phyloP scores from a whole-genome alignment of 768 basidiomycete species.

The Rhodotorula paludigena region DNA sequence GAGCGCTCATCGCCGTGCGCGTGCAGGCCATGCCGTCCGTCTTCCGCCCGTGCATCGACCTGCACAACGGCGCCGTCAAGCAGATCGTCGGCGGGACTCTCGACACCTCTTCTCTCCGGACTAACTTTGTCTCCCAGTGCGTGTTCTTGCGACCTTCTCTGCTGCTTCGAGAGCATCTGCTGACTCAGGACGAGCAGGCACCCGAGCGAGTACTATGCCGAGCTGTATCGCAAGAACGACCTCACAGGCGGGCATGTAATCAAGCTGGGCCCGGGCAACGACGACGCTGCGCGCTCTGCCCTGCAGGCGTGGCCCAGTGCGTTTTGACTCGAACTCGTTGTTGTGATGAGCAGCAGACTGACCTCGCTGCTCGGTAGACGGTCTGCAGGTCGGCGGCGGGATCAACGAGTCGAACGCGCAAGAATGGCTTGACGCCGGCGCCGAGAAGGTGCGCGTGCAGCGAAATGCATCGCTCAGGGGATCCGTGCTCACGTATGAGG shows the following conservation, averaged over 20 bases:
- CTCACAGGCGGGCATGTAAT: conserved; percentile 91
- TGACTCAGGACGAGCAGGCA: conserved; percentile 49
- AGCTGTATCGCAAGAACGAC: conserved; percentile 63
- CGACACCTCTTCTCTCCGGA: conserved; percentile 65
- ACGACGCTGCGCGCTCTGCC: conserved; percentile 78
- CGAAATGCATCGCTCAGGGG: not conserved
- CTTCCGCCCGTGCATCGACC: conserved; percentile 93
- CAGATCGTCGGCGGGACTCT: conserved; percentile 96
- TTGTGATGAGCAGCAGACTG: not conserved
- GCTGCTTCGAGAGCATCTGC: no score
- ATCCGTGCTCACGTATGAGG: not conserved
- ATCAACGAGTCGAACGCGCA: conserved; percentile 74
- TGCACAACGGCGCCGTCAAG: conserved; percentile 92
- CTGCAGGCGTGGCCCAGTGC: conserved; percentile 75
- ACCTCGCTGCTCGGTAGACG: conserved; percentile 51
- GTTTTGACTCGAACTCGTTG: conserved; percentile 13
- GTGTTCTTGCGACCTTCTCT: conserved; percentile 45
- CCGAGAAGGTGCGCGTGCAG: conserved; percentile 65
- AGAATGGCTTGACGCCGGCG: conserved; percentile 81
- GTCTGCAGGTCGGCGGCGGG: conserved; percentile 87
- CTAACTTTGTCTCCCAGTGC: conserved; percentile 86
- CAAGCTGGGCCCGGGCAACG: conserved; percentile 86
- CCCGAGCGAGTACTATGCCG: conserved; percentile 65
- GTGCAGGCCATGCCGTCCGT: not conserved
- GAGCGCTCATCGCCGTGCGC: not conserved